Base-by-base conservation (phyloP, 1,139 yeast species). In the Pichia kudriavzevii region DNA sequence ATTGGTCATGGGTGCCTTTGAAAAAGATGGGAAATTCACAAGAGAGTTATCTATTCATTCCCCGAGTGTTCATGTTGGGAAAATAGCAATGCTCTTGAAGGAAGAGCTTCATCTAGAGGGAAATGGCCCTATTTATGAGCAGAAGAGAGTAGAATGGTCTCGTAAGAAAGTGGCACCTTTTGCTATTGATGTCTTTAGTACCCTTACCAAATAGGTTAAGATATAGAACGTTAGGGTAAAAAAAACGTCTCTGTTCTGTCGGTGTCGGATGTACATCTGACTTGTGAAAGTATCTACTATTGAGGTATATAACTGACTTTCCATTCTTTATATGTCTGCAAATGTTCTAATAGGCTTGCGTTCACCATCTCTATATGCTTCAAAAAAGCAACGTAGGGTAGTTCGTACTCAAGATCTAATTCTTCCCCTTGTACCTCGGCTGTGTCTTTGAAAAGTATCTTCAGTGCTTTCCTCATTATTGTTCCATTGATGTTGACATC, bases 401-500 rank as follows among this genome's bases (percentile, higher is more conserved):
- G 14, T 7, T n/a, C 18, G 38, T 49, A 35, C 48, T 44, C 44
- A 23, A 46, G 39, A 47, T 64, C 48, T 41, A 55, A 40, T 7
- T 32, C 31, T 4, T 31, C 31, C 23, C 45, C 44, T 16, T 35
- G 40, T 2, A 16, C 36, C 10, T 28, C 34, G 2, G 29, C 20
- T 6, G 41, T 45, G 13, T 46, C 45, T 22, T 47, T 42, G 35
- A 60, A 66, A 31, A 66, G 45, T 2, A 69, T 34, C 42, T 70
- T 70, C 28, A 68, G 43, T 12, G 64, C 53, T 38, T 66, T 55
- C 2, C 40, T 24, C 9, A 58, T 38, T 2, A 44, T 22, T 1
- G 10, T 13, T 7, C 28, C 29, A 8, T 30, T 31, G 30, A 26
- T 59, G 24, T 43, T 61, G 30, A 53, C 59, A 21, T 51, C 46